phyloP scores from a whole-genome alignment of 83 land plant species.

The Diphasiastrum complanatum region DNA sequence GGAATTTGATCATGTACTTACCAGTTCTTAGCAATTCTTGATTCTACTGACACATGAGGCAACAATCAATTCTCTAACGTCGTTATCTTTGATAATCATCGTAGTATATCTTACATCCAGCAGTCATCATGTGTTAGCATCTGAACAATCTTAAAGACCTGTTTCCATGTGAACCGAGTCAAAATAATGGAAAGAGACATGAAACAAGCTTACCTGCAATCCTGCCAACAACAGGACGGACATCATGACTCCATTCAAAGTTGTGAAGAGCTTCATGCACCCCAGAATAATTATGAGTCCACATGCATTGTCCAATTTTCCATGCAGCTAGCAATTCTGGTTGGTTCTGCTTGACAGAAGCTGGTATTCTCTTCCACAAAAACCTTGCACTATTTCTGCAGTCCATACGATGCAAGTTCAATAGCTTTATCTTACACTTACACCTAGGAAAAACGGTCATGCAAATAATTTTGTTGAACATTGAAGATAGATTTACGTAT shows the following conservation, averaged over 20 bases:
- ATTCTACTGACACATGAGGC: too few species aligned
- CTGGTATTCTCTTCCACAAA: conserved; percentile 79
- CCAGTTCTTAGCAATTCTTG: too few species aligned
- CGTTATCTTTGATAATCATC: too few species aligned
- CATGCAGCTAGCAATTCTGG: conserved; percentile 72
- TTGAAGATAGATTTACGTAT: not conserved
- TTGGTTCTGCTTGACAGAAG: conserved; percentile 48
- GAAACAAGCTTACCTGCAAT: conserved; percentile 44
- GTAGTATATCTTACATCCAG: too few species aligned
- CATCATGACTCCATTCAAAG: conserved; percentile 67
- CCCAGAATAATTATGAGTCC: conserved; percentile 78
- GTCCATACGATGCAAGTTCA: not conserved
- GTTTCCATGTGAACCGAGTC: too few species aligned
- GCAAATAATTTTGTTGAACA: not conserved
- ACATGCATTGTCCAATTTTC: conserved; percentile 81
- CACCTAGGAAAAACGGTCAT: not conserved
- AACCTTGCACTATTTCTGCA: conserved; percentile 88
- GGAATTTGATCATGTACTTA: too few species aligned
- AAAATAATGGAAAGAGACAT: too few species aligned
- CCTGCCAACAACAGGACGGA: conserved; percentile 45
- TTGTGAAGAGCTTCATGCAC: conserved; percentile 68
- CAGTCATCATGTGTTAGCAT: too few species aligned
- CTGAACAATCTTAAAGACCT: too few species aligned
- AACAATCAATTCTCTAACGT: too few species aligned
- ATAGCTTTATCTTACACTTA: not conserved